Base-by-base conservation (phyloP, 129 eudicot species). In the Escallonia rubra region DNA sequence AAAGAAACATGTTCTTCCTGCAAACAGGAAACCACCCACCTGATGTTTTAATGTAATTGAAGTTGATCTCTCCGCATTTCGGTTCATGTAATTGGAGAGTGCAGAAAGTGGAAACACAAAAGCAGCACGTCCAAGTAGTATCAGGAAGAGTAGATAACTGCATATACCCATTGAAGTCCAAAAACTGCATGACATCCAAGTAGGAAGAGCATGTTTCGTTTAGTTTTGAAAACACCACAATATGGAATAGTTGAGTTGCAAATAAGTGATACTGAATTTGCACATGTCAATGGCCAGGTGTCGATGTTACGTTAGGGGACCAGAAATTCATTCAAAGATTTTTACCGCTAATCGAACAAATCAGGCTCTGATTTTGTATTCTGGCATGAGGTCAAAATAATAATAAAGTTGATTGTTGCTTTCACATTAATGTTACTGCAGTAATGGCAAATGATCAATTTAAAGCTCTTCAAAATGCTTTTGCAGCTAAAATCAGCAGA, bases 111-210 rank as follows among this genome's bases (percentile, higher is more conserved):
- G 96, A 68, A 89, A 89, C 63, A 93, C 96, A 70, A 86, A 93
- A 54, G 92, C 98, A 71, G 90, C 98, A 49, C 98, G 98, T 4
- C 90, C 98, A 68, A 93, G 62, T 58, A 86, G 56, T 55, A 93
- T 78, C 64, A 93, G 74, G 61, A 82, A 15, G 80, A 89, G 66
- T 56, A 86, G 75, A 23, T 74, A 72, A 49, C 80, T 51, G 52
- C 82, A 93, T 45, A 82, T 67, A 48, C 82, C 86, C 56, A 93
- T 61, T 11, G 87, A 84, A 47, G 72, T 72, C 86, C 86, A 64
- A 39, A 84, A 43, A 63, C 98, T 93, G 81, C 64, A 78, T 15
- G 45, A 23, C 34, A 23, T 23, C 62, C 11, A 12, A 15, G 48
- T 52, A 41, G 13, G 42, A 54, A 54, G 34, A 54, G 13, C 59